Base-by-base conservation (phyloP, 2,329 filamentous ascomycete species). In the Nigrospora sphaerica region DNA sequence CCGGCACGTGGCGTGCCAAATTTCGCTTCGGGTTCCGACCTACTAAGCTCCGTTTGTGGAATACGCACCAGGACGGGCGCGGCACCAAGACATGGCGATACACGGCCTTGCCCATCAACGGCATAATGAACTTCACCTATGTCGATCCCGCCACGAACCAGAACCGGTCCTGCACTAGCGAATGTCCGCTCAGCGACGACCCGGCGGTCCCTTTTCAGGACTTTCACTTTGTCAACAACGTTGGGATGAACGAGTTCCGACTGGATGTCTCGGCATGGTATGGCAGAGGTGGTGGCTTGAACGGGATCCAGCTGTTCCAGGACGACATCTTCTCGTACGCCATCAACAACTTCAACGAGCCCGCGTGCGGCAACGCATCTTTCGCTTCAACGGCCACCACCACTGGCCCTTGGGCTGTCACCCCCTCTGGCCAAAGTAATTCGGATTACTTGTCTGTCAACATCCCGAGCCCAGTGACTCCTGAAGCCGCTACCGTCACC, bases 61-160 rank as follows among this genome's bases (percentile, higher is more conserved):
- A 98, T 67, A 93, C 92, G 3, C 82, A 87, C 55, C 75, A 82
- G 44, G 81, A 93, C 57, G 89, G 87, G 44, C 83, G 90, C 53
- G 91, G 93, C 31, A 95, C 91, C 31, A 87, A 88, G 69, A 87
- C 85, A 0, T 98, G 88, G 70, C 82, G 90, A 48, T 95, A 89
- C 61, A 88, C 88, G 18, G 88, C 90, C 16, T 71, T 92, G 48
- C 91, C 92, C 6, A 81, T 92, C 58, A 84, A 87, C 52, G 93
- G 93, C 44, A 96, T 98, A 62, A 88, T 98, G 83, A 96, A 97
- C 66, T 77, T 98, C 60, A 95, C 90, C 34, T 97, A 93, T 57
- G 83, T 83, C 52, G 89, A 97, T 59, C 84, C 86, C 19, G 71
- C 62, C 35, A 86, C 80, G 2, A 85, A 86, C 23, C 70, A 78